Evolutionary conservation across 2,329 filamentous ascomycete genomes (phyloP), one percentile per base, ranked within the genome.

Genomic region (Didymellaceae sp.): DNA sequence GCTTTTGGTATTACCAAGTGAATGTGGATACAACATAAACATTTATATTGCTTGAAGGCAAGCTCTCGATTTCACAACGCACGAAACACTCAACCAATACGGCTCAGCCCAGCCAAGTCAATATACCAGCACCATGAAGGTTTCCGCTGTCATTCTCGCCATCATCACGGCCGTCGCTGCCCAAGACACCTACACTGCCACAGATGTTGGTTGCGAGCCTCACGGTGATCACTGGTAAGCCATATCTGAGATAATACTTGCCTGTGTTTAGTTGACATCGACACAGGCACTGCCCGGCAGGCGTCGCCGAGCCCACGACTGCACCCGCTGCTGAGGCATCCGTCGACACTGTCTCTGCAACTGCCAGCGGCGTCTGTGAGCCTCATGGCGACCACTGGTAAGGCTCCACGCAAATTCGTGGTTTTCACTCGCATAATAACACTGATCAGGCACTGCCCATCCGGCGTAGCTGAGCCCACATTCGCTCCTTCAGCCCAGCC

Each of bases 331-430:
- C 55, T 45, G 49, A 49, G 25, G 41, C 52, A 14, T 41, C 53
- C 11, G 44, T 39, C n/a, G 51, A 58, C 33, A 46, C 45, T 38
- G 44, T 51, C 35, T 53, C 45, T 24, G 52, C 57, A n/a, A 58
- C 57, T n/a, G 50, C 38, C 10, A 59, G 54, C 31, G 52, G 48
- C 7, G 42, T 54, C 3, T 66, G 63, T 41, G 60, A 61, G 42
- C 63, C 63, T 21, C 63, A 66, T 22, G 54, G 52, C 28, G 60
- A 65, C 41, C 63, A 66, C 52, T 66, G 63, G 62, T 65, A 54
- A 46, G 34, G 17, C 3, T 13, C n/a, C 2, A 14, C 14, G 1
- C 1, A 7, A 11, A 16, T 1, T 28, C 26, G 10, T 13, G 3
- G 5, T 2, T 5, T 6, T 13, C 25, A 13, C 14, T 2, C 14